phyloP scores from a whole-genome alignment of 1,284 basidiomycete genomes.

The Trichosporon coremiiforme region DNA sequence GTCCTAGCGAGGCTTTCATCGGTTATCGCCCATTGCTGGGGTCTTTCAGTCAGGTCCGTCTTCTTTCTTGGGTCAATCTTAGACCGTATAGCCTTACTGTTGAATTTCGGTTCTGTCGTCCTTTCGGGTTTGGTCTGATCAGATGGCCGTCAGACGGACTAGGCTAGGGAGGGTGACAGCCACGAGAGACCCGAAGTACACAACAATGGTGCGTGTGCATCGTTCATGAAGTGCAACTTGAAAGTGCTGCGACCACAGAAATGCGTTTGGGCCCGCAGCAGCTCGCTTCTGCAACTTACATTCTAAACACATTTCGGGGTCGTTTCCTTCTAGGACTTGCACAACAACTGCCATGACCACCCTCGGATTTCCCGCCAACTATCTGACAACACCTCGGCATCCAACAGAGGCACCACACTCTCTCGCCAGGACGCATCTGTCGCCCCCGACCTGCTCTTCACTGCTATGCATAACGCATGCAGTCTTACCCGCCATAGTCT shows the following conservation, averaged over 20 bases:
- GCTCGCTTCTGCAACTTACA: too few relatives aligned
- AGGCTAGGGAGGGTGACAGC: not conserved
- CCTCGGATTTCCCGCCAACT: not conserved
- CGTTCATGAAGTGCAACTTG: not conserved
- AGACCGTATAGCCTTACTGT: not conserved
- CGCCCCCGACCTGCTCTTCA: too few relatives aligned
- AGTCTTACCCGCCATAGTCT: not conserved
- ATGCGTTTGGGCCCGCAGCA: too few relatives aligned
- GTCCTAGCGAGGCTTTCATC: too few relatives aligned
- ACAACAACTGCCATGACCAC: too few relatives aligned
- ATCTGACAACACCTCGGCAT: not conserved
- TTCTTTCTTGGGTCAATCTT: not conserved
- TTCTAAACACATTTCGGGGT: too few relatives aligned
- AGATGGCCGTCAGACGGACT: not conserved
- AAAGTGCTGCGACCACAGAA: too few relatives aligned
- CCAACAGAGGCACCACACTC: not conserved
- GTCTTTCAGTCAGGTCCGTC: too few relatives aligned
- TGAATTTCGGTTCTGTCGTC: not conserved
- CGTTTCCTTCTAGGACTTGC: too few relatives aligned
- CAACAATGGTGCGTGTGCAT: not conserved
- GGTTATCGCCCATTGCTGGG: too few relatives aligned
- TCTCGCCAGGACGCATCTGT: not conserved
- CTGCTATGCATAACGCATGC: too few relatives aligned
- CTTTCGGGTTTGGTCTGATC: not conserved
- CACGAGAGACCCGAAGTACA: not conserved